These are phyloP conservation scores for Phytophthora chlamydospora DNA, from an alignment of 352 stramenopile species.

Conservation along the genomic window DNA sequence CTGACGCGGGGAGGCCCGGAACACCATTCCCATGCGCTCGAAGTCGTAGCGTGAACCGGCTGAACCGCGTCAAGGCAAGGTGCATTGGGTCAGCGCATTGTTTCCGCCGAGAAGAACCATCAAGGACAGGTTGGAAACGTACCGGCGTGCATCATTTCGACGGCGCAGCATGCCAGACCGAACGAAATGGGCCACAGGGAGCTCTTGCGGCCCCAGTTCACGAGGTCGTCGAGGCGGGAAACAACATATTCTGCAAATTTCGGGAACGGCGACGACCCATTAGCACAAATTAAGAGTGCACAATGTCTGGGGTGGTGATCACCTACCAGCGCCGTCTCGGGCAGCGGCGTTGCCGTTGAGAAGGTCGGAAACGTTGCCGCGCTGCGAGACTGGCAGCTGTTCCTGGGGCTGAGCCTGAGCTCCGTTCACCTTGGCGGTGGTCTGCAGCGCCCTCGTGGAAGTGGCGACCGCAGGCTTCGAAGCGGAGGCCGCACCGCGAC, in stretches of 20 bases:
- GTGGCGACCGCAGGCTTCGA: neutral
- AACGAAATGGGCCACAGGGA: conserved; percentile 99
- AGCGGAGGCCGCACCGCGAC: neutral
- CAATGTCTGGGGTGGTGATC: too few relatives aligned
- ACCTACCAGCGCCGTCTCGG: conserved; percentile 75
- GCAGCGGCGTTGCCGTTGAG: conserved; percentile 56
- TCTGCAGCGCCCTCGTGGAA: conserved; percentile 18
- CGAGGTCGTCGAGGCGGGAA: conserved; percentile 96
- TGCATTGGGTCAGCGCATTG: too few relatives aligned
- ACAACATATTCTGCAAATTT: conserved; percentile 93
- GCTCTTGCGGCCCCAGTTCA: conserved; percentile 96
- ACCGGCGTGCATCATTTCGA: conserved; percentile 98
- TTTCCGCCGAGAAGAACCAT: too few relatives aligned
- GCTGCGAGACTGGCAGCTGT: conserved; percentile 34
- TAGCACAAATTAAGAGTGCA: too few relatives aligned
- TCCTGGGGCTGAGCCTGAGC: conserved; percentile 14
- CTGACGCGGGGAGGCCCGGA: conserved; percentile 93
- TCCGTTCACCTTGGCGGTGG: conserved; percentile 5
- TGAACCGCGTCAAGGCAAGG: conserved; percentile 25
- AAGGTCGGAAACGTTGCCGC: conserved; percentile 68
- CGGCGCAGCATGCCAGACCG: conserved; percentile 97
- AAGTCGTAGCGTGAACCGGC: conserved; percentile 93
- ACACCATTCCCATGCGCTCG: conserved; percentile 98
- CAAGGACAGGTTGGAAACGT: too few relatives aligned
- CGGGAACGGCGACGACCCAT: too few relatives aligned